phyloP scores from a whole-genome alignment of 2,329 filamentous ascomycete genomes.

The Fusarium sp. region DNA sequence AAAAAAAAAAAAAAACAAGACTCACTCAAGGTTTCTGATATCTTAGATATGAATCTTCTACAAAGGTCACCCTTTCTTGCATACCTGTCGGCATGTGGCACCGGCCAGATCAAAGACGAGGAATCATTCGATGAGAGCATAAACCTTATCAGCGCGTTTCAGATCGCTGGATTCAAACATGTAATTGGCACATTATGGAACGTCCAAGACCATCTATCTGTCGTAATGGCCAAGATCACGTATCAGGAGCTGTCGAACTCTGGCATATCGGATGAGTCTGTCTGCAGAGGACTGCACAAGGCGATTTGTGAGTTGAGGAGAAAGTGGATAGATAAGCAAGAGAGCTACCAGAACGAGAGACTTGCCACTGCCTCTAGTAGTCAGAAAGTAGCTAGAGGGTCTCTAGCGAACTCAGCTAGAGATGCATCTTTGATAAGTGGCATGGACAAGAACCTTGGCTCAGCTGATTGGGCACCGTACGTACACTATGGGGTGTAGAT shows the following conservation, averaged over 20 bases:
- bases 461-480: not conserved
- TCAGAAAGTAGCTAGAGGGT: not conserved
- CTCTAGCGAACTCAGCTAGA: not conserved
- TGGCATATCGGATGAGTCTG: not conserved
- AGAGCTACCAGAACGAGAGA: fast-evolving
- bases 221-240: not conserved
- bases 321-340: not conserved
- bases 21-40: not conserved
- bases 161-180: not conserved
- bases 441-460: not conserved
- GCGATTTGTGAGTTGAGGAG: not conserved
- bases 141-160: not conserved
- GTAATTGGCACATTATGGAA: not conserved
- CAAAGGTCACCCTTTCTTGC: not conserved
- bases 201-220: not conserved
- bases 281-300: not conserved
- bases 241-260: not conserved
- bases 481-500: not conserved
- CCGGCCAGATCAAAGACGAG: not conserved
- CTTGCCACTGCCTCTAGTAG: too few relatives aligned
- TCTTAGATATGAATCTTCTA: not conserved
- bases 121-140: not conserved
- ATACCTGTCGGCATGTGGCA: conserved; percentile 1
- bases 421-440: not conserved
- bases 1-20: too few relatives aligned